These are phyloP conservation scores for Aspergillus vadensis DNA, from an alignment of 2,329 filamentous ascomycete species.

Conservation along the genomic window DNA sequence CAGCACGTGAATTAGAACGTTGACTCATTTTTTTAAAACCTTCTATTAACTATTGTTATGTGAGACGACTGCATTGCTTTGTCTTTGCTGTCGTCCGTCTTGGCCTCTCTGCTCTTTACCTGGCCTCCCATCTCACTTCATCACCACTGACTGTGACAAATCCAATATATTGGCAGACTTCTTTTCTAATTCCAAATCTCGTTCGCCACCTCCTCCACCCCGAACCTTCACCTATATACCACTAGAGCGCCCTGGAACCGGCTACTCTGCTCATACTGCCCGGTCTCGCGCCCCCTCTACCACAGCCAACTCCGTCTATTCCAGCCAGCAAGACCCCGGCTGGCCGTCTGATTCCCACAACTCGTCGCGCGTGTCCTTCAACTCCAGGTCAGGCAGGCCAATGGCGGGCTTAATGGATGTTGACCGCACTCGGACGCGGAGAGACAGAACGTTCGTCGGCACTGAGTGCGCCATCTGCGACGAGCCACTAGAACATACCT, in stretches of 20 bases:
- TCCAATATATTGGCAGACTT: conserved; percentile 29
- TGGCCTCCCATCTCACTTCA: conserved; percentile 12
- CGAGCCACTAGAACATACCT: conserved; percentile 91
- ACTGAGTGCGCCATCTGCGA: conserved; percentile 95
- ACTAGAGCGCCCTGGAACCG: conserved; percentile 33
- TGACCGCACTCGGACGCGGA: conserved; percentile 75
- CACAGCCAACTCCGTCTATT: conserved; percentile 22
- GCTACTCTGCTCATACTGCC: conserved; percentile 31
- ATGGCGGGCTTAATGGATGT: conserved; percentile 70
- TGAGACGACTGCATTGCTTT: background rate
- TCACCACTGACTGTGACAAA: conserved; percentile 22
- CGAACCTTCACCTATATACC: conserved; percentile 32
- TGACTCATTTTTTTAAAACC: background rate
- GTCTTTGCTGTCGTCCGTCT: conserved; percentile 10
- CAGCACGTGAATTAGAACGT: background rate
- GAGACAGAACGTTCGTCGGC: conserved; percentile 93
- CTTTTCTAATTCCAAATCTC: conserved; percentile 35
- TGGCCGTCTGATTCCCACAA: conserved; percentile 29
- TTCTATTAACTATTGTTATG: background rate
- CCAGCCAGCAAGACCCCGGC: conserved; percentile 21
- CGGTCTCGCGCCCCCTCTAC: conserved; percentile 30
- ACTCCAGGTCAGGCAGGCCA: conserved; percentile 41
- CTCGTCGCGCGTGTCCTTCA: conserved; percentile 39
- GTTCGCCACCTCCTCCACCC: conserved; percentile 35
- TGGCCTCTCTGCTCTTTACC: conserved; percentile 5